Conservation (phyloP, 208 protist genomes). For the Phytomonas sp. region DNA sequence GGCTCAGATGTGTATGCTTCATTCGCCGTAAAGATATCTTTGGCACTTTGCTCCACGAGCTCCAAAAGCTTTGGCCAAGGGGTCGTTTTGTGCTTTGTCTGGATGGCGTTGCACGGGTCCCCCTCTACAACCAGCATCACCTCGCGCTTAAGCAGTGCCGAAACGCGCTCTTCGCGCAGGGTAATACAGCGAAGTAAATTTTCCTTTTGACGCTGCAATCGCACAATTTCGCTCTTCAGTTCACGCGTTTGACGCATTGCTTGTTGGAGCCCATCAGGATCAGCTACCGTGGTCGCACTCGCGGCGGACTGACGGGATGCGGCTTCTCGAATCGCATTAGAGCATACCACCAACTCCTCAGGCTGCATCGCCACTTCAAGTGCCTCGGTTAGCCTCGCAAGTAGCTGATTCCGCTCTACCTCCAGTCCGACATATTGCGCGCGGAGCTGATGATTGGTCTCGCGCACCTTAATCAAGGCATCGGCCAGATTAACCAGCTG, state of each 20-base stretch:
- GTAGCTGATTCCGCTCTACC: conserved; percentile 55
- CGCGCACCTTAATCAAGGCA: conserved; percentile 43
- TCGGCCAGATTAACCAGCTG: conserved; percentile 39
- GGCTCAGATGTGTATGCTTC: conserved; percentile 12
- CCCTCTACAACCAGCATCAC: conserved; percentile 16
- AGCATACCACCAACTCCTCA: conserved; percentile 36
- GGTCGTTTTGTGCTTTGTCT: not conserved
- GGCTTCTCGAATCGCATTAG: conserved; percentile 41
- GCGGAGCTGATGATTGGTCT: conserved; percentile 43
- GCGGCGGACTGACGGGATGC: conserved; percentile 41
- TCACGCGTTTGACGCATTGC: conserved; percentile 48
- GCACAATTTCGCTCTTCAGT: conserved; percentile 63
- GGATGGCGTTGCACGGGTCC: not conserved
- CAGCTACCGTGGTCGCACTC: conserved; percentile 50
- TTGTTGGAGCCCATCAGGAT: conserved; percentile 52
- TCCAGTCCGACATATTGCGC: conserved; percentile 47
- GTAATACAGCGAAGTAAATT: conserved; percentile 57
- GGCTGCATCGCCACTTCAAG: conserved; percentile 13
- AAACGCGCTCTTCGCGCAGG: conserved; percentile 48
- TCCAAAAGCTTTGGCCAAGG: conserved; percentile 21
- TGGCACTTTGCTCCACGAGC: conserved; percentile 17
- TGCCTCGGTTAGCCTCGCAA: conserved; percentile 19
- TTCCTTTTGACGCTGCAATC: conserved; percentile 65
- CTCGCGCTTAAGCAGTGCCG: conserved; percentile 40
- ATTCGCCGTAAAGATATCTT: conserved; percentile 22